Evolutionary conservation across 768 basidiomycete genomes (phyloP).

Genomic region (Pleurotus djamor): DNA sequence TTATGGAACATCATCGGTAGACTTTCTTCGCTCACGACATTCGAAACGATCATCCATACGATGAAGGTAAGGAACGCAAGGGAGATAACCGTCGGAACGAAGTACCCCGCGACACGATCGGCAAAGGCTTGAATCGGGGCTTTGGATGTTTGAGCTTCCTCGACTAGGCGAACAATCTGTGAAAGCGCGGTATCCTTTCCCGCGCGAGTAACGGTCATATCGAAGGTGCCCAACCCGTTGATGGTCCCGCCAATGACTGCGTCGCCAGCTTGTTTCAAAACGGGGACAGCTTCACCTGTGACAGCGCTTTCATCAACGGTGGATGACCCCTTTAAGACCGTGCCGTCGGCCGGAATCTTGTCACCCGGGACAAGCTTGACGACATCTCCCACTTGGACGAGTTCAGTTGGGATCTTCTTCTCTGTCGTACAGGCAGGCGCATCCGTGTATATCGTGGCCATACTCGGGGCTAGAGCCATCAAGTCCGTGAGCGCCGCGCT

Average conservation of each 20-base stretch:
- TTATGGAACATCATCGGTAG: slow-evolving; percentile 85
- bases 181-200: slow-evolving; percentile 95
- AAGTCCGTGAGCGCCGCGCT: slow-evolving; percentile 95
- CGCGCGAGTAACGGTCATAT: slow-evolving; percentile 93
- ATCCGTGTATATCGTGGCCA: slow-evolving; percentile 95
- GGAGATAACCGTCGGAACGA: slow-evolving; percentile 88
- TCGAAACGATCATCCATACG: slow-evolving; percentile 77
- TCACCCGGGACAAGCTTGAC: slow-evolving; percentile 96
- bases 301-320: slow-evolving; percentile 95
- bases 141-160: slow-evolving; percentile 97
- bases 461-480: slow-evolving; percentile 92
- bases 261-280: slow-evolving; percentile 82
- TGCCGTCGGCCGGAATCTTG: slow-evolving; percentile 94
- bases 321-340: slow-evolving; percentile 81
- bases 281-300: slow-evolving; percentile 91
- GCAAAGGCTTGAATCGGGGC: slow-evolving; percentile 98
- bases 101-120: slow-evolving; percentile 91
- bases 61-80: slow-evolving; percentile 82
- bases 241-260: slow-evolving; percentile 94
- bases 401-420: slow-evolving; percentile 90
- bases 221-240: slow-evolving; percentile 95
- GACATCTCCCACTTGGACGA: slow-evolving; percentile 91
- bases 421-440: slow-evolving; percentile 77
- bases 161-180: slow-evolving; percentile 95
- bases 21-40: slow-evolving; percentile 46